Evolutionary conservation across 2,329 filamentous ascomycete species (phyloP), one percentile per base, ranked within the genome.

Genomic region (Periglandula ipomoeae): DNA sequence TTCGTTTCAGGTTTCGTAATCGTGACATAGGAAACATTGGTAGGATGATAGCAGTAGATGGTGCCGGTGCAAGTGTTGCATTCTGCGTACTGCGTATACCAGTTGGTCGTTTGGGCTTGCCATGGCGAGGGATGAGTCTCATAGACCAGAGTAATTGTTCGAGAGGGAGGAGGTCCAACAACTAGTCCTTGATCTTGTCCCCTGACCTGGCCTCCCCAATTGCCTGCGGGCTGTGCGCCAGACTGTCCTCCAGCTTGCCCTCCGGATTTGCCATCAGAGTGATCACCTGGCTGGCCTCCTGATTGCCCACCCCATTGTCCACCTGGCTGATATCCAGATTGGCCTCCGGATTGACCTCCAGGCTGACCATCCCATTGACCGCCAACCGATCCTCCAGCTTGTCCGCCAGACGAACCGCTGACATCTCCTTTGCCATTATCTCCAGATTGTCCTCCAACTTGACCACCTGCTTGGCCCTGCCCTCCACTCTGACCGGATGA

Each of bases 121-220:
- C 46, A 47, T 10, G 46, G 46, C 46, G 37, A 47, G n/a, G 38
- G 46, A n/a, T 47, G 26, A 11, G 46, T 42, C 6, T 42, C 19
- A 22, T 47, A 47, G 1, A 38, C 37, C 38, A 47, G 13, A 3
- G 46, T 47, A 34, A 47, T 41, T 6, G 46, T 47, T 26, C 46
- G 40, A 10, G 38, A 35, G 13, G 46, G 39, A n/a, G 46, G 46
- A 19, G 30, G 19, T 37, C 27, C 44, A 13, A 22, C 19, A 15
- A 46, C 22, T 34, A 37, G 30, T 23, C 19, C n/a, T 20, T 27
- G 24, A 15, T 38, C 30, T 17, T 35, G 26, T 27, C 42, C 42
- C 17, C 19, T 26, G 26, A 13, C 20, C 20, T 26, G 17, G 23
- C 42, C 42, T 17, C n/a, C n/a, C n/a, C n/a, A n/a, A n/a, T n/a